Base-by-base conservation (phyloP, 371 early-diverging fungal genomes). In the Cokeromyces recurvatus region DNA sequence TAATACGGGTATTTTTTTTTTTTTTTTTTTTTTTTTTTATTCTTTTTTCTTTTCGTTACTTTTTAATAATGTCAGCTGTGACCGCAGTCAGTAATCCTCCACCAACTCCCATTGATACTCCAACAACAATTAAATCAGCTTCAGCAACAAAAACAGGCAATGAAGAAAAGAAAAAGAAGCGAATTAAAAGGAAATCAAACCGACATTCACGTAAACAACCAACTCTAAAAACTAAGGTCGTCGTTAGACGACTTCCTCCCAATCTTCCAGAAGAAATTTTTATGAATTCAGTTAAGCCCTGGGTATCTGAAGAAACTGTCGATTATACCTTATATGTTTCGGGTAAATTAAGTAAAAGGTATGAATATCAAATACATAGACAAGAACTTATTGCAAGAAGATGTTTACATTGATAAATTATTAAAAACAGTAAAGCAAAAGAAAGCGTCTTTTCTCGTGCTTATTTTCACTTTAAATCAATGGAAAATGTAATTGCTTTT, bases 201-300 rank as follows among this genome's bases (percentile, higher is more conserved):
- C 56, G 57, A 36, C 36, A 51, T 7, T 32, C 51, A 15, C 63
- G 66, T 38, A 71, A 29, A 11, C 5, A 71, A 44, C 53, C 46
- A 10, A 46, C 48, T 3, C 35, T 57, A 5, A 81, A 77, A 46
- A 84, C 83, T 24, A 92, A 91, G 56, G 78, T 89, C 11, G 79
- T 92, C 11, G 81, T 92, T 4, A 74, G 93, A 27, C 68, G 89
- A 32, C 70, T 92, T 14, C 91, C 93, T 4, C 89, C 91, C 23
- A 80, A 79, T 49, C 55, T 92, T 4, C 89, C 90, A 2, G 82
- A 86, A 58, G 73, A 76, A 11, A 67, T 82, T 21, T 90, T 92
- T 56, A 51, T 76, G 58, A 73, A 75, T 24, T 65, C 85, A 4
- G 76, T 87, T 9, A 73, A 74, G 27, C 57, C 66, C 29, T 86